A percentile compares a stretch with the other conserved stretches of the same genome.
These are phyloP conservation scores for Solanum hybrid DNA, from an alignment of 305 asterid genomes.

Conservation along the genomic window DNA sequence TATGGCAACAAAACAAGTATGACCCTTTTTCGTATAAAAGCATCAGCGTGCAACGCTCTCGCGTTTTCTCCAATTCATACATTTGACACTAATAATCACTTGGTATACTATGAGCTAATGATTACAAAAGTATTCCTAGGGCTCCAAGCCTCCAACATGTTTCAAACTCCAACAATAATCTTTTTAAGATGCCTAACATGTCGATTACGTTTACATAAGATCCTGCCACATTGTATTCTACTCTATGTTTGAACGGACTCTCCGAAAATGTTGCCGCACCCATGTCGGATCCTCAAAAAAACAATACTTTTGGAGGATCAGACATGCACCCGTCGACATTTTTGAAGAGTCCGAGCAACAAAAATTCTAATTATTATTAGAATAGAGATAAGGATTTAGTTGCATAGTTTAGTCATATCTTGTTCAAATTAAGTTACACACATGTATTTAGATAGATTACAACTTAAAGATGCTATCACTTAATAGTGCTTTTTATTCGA, in stretches of 20 bases:
- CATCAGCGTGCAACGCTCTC: rapidly evolving
- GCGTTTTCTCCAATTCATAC: not conserved
- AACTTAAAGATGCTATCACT: not conserved
- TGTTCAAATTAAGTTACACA: not conserved
- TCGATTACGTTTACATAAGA: not conserved
- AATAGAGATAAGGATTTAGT: not conserved
- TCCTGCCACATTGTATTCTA: not conserved
- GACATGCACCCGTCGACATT: rapidly evolving
- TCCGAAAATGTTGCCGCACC: rapidly evolving
- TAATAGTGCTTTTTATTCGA: not conserved
- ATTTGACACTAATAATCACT: not conserved
- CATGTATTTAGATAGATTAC: not conserved
- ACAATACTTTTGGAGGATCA: not conserved
- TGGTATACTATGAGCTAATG: not conserved
- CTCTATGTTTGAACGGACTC: not conserved
- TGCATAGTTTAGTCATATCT: not conserved
- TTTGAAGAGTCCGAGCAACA: not conserved
- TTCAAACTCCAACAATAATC: not conserved
- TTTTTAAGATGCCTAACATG: not conserved
- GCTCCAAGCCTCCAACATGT: not conserved
- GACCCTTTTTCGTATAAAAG: not conserved
- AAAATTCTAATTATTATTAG: not conserved
- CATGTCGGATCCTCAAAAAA: not conserved
- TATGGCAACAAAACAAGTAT: not conserved
- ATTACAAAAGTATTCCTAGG: not conserved